These are phyloP conservation scores for Aureococcus anophagefferens DNA, from an alignment of 108 stramenopile species.

Conservation along the genomic window DNA sequence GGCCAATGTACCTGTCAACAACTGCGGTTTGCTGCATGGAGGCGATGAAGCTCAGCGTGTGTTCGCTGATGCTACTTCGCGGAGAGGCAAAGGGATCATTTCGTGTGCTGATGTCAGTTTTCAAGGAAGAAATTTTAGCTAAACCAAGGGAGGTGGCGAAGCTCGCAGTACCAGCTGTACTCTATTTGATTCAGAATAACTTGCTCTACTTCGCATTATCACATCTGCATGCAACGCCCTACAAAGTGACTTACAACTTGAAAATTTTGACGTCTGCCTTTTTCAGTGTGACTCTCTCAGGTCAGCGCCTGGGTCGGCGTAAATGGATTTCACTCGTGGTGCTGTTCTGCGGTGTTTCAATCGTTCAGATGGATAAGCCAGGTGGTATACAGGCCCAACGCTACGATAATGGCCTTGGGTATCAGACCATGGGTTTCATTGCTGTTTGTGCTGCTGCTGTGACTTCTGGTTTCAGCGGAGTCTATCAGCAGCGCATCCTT, in stretches of 20 bases:
- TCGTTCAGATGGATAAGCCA: conserved; percentile 57
- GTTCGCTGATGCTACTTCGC: background rate
- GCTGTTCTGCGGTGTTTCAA: conserved; percentile 77
- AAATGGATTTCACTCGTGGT: conserved; percentile 78
- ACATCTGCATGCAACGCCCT: conserved; percentile 82
- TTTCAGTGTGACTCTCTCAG: conserved; percentile 73
- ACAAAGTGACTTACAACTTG: conserved; percentile 87
- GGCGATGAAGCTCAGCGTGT: conserved; percentile 29
- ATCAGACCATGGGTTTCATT: conserved; percentile 54
- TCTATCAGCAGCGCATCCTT: conserved; percentile 37
- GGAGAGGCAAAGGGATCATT: background rate
- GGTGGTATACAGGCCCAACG: background rate
- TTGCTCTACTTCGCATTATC: conserved; percentile 78
- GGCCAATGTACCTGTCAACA: conserved; percentile 28
- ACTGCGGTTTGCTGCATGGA: conserved; percentile 44
- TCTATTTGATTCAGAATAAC: conserved; percentile 88
- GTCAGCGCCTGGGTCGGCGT: conserved; percentile 42
- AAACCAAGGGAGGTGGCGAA: background rate
- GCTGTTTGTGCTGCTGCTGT: conserved; percentile 84
- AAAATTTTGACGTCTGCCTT: conserved; percentile 89
- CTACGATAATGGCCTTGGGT: background rate
- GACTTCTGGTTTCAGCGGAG: conserved; percentile 78
- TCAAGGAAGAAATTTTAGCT: background rate
- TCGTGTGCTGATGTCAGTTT: background rate
- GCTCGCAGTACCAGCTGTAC: conserved; percentile 48